Conservation (phyloP, 805 yeast species). For the Kuraishia floccosa region DNA sequence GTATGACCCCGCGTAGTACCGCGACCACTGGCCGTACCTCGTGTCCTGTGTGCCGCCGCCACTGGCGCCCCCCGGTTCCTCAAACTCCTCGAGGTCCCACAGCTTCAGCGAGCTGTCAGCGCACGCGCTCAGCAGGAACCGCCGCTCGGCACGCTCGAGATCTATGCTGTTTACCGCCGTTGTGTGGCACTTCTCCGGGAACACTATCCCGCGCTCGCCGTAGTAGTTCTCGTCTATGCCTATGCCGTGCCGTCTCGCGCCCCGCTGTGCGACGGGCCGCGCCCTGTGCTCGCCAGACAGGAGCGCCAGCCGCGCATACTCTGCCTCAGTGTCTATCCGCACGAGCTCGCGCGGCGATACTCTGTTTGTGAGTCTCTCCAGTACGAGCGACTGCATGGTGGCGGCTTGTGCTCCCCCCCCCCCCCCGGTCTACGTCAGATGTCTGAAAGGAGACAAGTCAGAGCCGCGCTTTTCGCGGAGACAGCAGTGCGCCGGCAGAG, state of each 20-base stretch:
- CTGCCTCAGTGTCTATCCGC: constrained; percentile 23
- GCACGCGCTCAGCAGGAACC: constrained; percentile 56
- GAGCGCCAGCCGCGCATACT: constrained; percentile 17
- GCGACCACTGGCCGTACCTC: constrained; percentile 16
- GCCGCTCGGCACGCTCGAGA: constrained; percentile 32
- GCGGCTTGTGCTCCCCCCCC: no score
- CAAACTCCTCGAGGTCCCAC: constrained; percentile 42
- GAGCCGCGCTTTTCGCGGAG: no score
- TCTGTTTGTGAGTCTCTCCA: constrained; percentile 3
- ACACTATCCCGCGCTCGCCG: no score
- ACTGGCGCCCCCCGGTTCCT: constrained; percentile 6
- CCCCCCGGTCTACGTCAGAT: no score
- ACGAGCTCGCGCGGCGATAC: constrained; percentile 22
- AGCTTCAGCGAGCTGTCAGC: constrained; percentile 59
- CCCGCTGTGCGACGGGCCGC: no score
- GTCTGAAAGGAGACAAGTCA: no score
- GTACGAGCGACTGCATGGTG: constrained; percentile 2
- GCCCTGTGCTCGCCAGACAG: no score
- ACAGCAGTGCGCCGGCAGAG: no score
- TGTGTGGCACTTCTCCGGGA: constrained; percentile 31
- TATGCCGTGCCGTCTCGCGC: no score
- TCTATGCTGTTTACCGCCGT: constrained; percentile 52
- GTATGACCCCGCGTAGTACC: no score
- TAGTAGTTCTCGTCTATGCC: no score
- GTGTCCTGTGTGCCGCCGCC: constrained; percentile 14